Conservation (phyloP, 257 asterid genomes). For the Gentiana dahurica region DNA sequence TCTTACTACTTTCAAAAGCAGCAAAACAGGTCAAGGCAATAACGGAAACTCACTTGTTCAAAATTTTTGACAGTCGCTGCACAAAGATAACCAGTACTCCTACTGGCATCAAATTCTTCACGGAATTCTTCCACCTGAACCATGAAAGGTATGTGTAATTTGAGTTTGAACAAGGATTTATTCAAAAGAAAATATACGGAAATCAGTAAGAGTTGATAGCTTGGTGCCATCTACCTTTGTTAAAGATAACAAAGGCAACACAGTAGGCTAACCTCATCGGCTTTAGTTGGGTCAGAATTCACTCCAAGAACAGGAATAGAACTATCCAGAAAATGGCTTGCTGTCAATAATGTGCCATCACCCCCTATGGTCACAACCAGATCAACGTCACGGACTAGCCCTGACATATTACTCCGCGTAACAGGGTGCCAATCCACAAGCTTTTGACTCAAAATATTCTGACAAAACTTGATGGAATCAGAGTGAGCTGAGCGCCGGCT, state of each 20-base stretch:
- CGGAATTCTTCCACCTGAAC: constrained; percentile 49
- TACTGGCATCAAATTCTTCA: constrained; percentile 83
- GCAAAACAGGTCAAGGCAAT: not conserved
- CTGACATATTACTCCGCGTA: constrained; percentile 43
- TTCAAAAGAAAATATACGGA: not conserved
- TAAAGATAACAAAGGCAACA: too few relatives aligned
- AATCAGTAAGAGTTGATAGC: not conserved
- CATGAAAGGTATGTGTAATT: constrained; percentile 2
- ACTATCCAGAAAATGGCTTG: constrained; percentile 80
- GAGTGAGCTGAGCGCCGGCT: constrained; percentile 61
- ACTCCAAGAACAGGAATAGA: constrained; percentile 80
- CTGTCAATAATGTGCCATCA: constrained; percentile 82
- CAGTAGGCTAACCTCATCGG: constrained; percentile 49
- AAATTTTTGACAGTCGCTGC: constrained; percentile 69
- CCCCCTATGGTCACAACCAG: constrained; percentile 83
- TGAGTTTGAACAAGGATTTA: too few relatives aligned
- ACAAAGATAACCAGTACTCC: constrained; percentile 96
- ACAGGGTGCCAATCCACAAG: constrained; percentile 47
- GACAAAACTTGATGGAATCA: constrained; percentile 62
- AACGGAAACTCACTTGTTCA: constrained; percentile 42
- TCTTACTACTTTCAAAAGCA: not conserved
- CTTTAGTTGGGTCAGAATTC: constrained; percentile 86
- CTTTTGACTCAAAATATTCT: constrained; percentile 59
- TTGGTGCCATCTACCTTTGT: too few relatives aligned
- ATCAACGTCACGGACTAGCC: constrained; percentile 62